Evolutionary conservation across 495 filamentous ascomycete genomes (phyloP).

Genomic region (Hamigera avellanea): DNA sequence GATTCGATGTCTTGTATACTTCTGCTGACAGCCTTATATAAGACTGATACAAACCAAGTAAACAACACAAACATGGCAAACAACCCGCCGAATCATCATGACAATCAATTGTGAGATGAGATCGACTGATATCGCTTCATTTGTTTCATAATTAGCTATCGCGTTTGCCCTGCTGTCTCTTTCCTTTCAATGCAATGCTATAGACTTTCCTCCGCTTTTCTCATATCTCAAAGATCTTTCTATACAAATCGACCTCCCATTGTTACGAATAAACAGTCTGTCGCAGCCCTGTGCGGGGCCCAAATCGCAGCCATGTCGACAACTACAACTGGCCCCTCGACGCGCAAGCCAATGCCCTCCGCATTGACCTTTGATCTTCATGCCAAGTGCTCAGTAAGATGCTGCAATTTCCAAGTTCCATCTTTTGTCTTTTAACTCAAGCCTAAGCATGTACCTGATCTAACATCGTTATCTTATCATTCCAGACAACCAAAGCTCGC

Average conservation of each 20-base stretch:
- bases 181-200: too few relatives aligned
- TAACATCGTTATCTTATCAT: conserved; percentile 4
- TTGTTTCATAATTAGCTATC: too few relatives aligned
- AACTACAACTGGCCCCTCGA: conserved; percentile 6
- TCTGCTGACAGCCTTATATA: too few relatives aligned
- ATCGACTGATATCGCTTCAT: too few relatives aligned
- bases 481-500: conserved; percentile 84
- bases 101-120: too few relatives aligned
- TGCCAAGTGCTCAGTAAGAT: conserved; percentile 69
- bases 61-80: too few relatives aligned
- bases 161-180: too few relatives aligned
- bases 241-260: neutral
- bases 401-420: neutral
- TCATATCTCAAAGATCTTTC: neutral
- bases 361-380: conserved; percentile 75
- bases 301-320: conserved; percentile 28
- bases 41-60: too few relatives aligned
- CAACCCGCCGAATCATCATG: too few relatives aligned
- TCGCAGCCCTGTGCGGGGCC: conserved; percentile 4
- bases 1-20: too few relatives aligned
- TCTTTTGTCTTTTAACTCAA: conserved; percentile 4
- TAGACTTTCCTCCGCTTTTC: too few relatives aligned
- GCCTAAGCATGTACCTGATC: neutral
- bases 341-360: conserved; percentile 45
- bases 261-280: neutral